Evolutionary conservation across 257 asterid species (phyloP).

Genomic region (Solanum arcanum): DNA sequence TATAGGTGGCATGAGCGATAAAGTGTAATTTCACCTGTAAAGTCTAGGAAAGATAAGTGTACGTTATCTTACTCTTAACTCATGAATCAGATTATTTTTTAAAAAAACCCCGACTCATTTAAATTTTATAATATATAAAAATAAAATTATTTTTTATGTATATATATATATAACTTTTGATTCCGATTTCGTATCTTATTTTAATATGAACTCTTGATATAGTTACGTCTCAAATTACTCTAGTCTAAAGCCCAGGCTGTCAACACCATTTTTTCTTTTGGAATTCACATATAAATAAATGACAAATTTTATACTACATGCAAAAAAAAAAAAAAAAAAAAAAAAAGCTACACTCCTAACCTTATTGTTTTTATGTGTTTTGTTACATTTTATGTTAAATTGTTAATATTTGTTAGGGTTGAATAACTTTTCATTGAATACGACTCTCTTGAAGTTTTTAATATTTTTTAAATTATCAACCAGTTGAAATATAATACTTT

Average conservation of each 20-base stretch:
- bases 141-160: no score
- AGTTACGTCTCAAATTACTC: neutral
- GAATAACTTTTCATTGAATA: neutral
- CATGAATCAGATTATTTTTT: neutral
- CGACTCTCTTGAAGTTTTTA: neutral
- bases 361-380: no score
- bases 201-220: neutral
- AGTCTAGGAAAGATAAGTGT: accelerated
- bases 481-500: no score
- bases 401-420: neutral
- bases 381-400: neutral
- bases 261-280: neutral
- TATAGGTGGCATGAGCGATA: neutral
- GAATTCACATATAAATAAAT: neutral
- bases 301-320: neutral
- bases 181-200: no score
- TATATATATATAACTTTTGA: no score
- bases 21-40: no score
- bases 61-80: neutral
- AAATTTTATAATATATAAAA: no score
- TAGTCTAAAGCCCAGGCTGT: neutral
- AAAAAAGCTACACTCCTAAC: neutral
- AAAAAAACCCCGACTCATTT: no score
- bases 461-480: no score
- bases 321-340: no score